Evolutionary conservation across 2,329 filamentous ascomycete species (phyloP), one percentile per base, ranked within the genome.

Genomic region (Ceratocystis eucalypticola): DNA sequence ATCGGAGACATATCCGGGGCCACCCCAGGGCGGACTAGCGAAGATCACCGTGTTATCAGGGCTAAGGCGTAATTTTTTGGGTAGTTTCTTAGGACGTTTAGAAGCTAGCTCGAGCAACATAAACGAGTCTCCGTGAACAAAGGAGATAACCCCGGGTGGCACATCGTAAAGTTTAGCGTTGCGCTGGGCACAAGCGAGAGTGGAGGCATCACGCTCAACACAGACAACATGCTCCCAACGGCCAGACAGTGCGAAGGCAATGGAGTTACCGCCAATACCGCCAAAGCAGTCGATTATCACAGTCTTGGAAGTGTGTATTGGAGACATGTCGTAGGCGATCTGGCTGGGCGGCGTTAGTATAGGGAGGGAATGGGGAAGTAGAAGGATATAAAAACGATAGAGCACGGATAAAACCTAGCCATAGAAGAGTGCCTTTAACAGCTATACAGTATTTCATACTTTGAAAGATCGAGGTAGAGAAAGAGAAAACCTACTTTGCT

Each of bases 181-280:
- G 74, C 95, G 86, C 77, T 96, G 92, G 30, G 91, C 94, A 75
- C 95, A 99, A 59, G 87, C 86, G 5, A 99, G 81, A 0, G 89
- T 90, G 8, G 85, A 82, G 2, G 86, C 79, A 72, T 97, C 87
- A 71, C 87, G 88, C 76, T 99, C 94, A 70, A 99, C 88, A 53
- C 89, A 91, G 73, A 97, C 91, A 69, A 99, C 84, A 69, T 84
- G 86, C 64, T 86, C 83, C 88, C 91, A 99, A 69, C 86, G 84
- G 22, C 82, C 84, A 0, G 87, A 89, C 8, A 86, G 82, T 20
- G 94, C 93, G 71, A 99, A 95, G n/a, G 92, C 91, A 71, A 99
- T 97, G 28, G 88, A 84, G 74, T 99, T 99, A 65, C 92, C 94
- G 46, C 95, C 94, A 0, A 89, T 91, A 55, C 94, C 94, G 33